Evolutionary conservation across 768 basidiomycete genomes (phyloP), one percentile per base, ranked within the genome.

Genomic region (Tulasnella sp.): DNA sequence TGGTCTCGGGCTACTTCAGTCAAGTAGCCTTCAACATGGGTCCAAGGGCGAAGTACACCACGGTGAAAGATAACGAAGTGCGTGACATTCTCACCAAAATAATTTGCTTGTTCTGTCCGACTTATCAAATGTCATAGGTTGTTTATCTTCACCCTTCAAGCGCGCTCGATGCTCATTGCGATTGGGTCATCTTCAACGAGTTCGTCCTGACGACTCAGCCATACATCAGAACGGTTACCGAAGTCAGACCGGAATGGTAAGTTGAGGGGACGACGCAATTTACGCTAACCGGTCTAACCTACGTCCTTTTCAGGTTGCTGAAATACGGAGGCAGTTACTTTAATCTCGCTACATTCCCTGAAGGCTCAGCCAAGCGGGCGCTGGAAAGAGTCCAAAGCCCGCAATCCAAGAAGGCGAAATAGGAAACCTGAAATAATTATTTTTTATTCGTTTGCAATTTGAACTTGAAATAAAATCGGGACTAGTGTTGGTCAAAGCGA

Each of bases 61-160:
- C 96, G 0, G 90, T 97, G 76, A 98, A 97, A 84, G 96, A 99
- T 82, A 92, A 96, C 79, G 96, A 97, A 85, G 93, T 89, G 78
- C 19, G 68, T 38, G 25, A 38, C 12, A 37, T 0, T 11, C n/a
- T 38, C 9, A n/a, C 19, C 4, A 1, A 22, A 42, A 49, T 58
- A 14, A n/a, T 19, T 67, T 9, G 37, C 68, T 70, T 38, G 15
- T 11, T 70, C n/a, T 2, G 68, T 1, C 12, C 29, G 71, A 77
- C 31, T 45, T 80, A 70, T n/a, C n/a, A n/a, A n/a, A n/a, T 78
- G 19, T 45, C 3, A 19, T 64, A 88, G 89, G 86, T 91, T 34
- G 93, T 93, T 8, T 85, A 85, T 1, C 83, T 96, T 19, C 96
- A 97, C 81, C 93, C 95, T 11, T 92, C 91, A 31, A 96, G 93